phyloP scores from a whole-genome alignment of 495 filamentous ascomycete species.

The Talaromyces borbonicus region DNA sequence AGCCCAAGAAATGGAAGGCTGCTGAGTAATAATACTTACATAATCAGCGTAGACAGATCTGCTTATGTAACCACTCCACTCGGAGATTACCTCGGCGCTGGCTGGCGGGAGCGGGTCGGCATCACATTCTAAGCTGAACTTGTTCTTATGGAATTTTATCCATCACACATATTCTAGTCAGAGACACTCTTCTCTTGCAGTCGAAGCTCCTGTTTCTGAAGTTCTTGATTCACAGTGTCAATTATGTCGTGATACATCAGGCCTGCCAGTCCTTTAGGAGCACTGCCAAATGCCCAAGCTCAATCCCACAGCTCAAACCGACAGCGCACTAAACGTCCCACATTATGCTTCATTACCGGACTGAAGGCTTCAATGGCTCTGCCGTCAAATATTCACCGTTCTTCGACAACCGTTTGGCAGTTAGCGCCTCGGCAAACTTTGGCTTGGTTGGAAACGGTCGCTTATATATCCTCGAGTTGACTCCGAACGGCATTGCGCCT shows the following conservation, averaged over 20 bases:
- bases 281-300: neutral
- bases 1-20: neutral
- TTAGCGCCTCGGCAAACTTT: slow-evolving; percentile 80
- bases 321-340: neutral
- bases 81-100: slow-evolving; percentile 6
- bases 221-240: neutral
- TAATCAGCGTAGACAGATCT: neutral
- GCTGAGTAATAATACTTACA: neutral
- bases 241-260: neutral
- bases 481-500: slow-evolving; percentile 68
- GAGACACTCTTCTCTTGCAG: too few species aligned
- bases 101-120: slow-evolving; percentile 1
- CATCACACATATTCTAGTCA: too few species aligned
- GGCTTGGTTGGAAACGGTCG: slow-evolving; percentile 95
- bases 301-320: neutral
- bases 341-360: slow-evolving; percentile 83
- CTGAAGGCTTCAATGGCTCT: slow-evolving; percentile 87
- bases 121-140: too few species aligned
- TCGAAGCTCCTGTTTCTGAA: neutral
- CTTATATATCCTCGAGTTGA: slow-evolving; percentile 71
- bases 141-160: too few species aligned
- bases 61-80: neutral
- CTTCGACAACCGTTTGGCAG: slow-evolving; percentile 87
- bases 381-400: slow-evolving; percentile 96
- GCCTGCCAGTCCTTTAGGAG: neutral